Evolutionary conservation across 345 rosid species (phyloP).

Genomic region (Passiflora organensis): DNA sequence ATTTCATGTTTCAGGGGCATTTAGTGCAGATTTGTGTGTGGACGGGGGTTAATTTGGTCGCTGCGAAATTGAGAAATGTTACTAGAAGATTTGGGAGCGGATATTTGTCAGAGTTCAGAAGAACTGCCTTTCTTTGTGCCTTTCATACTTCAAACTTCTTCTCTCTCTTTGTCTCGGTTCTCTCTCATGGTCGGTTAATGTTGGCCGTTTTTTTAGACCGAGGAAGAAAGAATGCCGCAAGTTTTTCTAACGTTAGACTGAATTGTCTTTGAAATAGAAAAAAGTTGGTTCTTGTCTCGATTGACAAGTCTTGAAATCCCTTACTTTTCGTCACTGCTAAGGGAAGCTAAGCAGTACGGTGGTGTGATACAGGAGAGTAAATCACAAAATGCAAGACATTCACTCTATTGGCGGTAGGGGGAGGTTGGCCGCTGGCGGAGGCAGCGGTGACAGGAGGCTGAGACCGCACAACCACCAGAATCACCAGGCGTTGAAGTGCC

Average conservation of each 20-base stretch:
- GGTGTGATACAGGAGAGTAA: too few relatives aligned
- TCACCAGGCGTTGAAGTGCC: constrained; percentile 85
- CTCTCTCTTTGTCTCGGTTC: constrained; percentile 1
- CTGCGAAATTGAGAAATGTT: not conserved
- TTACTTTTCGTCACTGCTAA: not conserved
- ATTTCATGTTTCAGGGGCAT: not conserved
- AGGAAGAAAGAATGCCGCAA: not conserved
- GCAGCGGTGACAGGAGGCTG: constrained; percentile 66
- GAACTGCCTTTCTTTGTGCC: too few relatives aligned
- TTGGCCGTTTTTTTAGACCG: not conserved
- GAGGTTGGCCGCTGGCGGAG: constrained; percentile 32
- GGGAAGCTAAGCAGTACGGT: too few relatives aligned
- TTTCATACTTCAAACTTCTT: too few relatives aligned
- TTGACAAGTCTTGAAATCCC: too few relatives aligned
- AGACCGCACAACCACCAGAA: constrained; percentile 55
- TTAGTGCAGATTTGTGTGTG: not conserved
- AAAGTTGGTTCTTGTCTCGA: not conserved
- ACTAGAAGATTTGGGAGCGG: constrained; percentile 23
- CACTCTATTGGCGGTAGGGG: constrained; percentile 43
- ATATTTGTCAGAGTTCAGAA: constrained; percentile 37
- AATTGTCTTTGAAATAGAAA: not conserved
- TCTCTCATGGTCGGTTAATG: too few relatives aligned
- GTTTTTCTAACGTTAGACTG: not conserved
- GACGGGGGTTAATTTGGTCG: constrained; percentile 18
- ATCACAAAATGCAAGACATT: constrained; percentile 52